These are phyloP conservation scores for Scopulariopsis brevicaulis DNA, from an alignment of 2,329 filamentous ascomycete species.

Conservation along the genomic window DNA sequence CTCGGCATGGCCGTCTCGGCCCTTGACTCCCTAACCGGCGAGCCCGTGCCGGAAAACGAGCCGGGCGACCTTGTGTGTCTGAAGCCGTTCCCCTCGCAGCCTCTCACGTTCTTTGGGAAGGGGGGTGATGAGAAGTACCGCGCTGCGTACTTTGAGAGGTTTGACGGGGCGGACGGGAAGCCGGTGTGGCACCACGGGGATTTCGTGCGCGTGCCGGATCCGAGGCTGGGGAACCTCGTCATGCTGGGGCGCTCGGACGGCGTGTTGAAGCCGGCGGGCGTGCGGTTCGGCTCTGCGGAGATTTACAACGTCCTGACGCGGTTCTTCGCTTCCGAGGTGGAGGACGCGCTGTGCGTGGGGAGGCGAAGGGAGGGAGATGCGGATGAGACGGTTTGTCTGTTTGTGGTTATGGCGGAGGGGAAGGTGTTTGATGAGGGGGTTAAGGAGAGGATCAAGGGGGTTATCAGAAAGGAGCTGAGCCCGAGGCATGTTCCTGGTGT, in stretches of 20 bases:
- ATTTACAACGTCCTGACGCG: constrained; percentile 91
- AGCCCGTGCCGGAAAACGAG: constrained; percentile 45
- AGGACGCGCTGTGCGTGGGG: constrained; percentile 83
- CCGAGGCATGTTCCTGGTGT: constrained; percentile 81
- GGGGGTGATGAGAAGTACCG: constrained; percentile 66
- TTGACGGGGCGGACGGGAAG: constrained; percentile 30
- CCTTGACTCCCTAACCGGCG: constrained; percentile 45
- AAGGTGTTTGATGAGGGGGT: constrained; percentile 48
- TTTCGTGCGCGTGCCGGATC: constrained; percentile 61
- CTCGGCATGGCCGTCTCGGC: constrained; percentile 68
- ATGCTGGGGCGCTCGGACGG: constrained; percentile 93
- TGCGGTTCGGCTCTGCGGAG: constrained; percentile 86
- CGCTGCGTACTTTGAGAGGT: constrained; percentile 79
- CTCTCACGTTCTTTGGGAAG: constrained; percentile 75
- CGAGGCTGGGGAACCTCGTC: constrained; percentile 61
- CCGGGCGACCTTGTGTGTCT: constrained; percentile 84
- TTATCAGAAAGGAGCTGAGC: constrained; percentile 68
- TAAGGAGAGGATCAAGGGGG: constrained; percentile 49
- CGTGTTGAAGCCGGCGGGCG: constrained; percentile 82
- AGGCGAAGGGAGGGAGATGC: constrained; percentile 57
- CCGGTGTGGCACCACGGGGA: constrained; percentile 88
- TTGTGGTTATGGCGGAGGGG: constrained; percentile 63
- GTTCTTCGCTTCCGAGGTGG: constrained; percentile 66
- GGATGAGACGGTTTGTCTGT: constrained; percentile 82
- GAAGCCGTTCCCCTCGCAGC: constrained; percentile 80